These are phyloP conservation scores for Fraxinus sp. DNA, from an alignment of 305 asterid species.

Conservation along the genomic window DNA sequence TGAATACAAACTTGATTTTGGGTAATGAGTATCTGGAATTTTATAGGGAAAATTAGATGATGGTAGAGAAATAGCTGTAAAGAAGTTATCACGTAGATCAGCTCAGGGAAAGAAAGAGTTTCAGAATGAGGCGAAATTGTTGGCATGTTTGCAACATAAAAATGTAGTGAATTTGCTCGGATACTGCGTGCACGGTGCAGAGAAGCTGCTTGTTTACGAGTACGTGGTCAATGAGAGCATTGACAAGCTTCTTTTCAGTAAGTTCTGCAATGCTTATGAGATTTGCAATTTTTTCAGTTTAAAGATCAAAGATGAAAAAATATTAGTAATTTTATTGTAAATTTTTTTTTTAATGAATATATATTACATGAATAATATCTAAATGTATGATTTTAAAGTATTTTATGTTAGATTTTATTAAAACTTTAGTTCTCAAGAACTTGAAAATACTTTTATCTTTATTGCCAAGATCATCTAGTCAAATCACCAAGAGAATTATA, in stretches of 20 bases:
- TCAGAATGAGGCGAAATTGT: conserved; percentile 75
- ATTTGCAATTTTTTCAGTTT: background rate
- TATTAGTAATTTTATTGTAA: background rate
- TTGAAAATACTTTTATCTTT: too few species aligned
- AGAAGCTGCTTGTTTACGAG: conserved; percentile 86
- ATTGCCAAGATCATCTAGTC: too few species aligned
- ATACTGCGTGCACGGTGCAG: conserved; percentile 60
- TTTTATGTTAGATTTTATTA: too few species aligned
- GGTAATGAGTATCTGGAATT: conserved; percentile 12
- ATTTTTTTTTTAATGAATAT: background rate
- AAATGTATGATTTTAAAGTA: background rate
- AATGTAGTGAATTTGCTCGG: conserved; percentile 94
- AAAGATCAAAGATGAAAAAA: background rate
- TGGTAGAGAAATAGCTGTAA: conserved; percentile 86
- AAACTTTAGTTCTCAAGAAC: too few species aligned
- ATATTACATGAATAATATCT: background rate
- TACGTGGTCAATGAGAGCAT: conserved; percentile 80
- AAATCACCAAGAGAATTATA: too few species aligned
- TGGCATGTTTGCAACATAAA: conserved; percentile 84
- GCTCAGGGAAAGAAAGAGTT: conserved; percentile 82
- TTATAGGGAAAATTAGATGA: conserved; percentile 73
- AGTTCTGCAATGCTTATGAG: conserved; percentile 29
- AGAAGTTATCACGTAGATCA: conserved; percentile 76
- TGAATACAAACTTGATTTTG: conserved; percentile 15
- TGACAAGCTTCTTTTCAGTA: conserved; percentile 90